Evolutionary conservation across 2,329 filamentous ascomycete genomes (phyloP).

Genomic region (Chaetothyriales sp.): DNA sequence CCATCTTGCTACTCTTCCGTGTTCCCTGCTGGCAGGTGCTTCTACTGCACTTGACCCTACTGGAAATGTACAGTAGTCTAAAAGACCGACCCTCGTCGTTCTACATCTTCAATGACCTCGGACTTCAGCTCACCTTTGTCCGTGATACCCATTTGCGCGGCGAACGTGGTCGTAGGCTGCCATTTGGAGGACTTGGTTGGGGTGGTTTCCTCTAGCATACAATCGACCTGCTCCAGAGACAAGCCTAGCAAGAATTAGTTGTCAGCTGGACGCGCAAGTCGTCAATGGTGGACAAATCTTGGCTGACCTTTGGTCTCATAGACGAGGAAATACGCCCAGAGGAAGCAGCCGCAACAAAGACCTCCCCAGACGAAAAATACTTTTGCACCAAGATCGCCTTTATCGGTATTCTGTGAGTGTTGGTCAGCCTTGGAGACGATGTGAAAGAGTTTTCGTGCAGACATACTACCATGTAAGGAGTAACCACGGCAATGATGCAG

Average conservation of each 20-base stretch:
- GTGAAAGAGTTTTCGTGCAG: no score
- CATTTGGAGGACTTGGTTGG: constrained; percentile 35
- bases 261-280: constrained; percentile 17
- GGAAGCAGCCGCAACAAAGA: constrained; percentile 15
- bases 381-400: constrained; percentile 29
- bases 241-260: no score
- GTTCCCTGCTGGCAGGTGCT: no score
- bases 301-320: constrained; percentile 24
- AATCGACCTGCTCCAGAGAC: background rate
- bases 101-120: constrained; percentile 18
- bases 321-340: constrained; percentile 20
- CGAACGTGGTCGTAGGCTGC: constrained; percentile 57
- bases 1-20: no score
- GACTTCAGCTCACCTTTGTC: constrained; percentile 21
- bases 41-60: constrained; percentile 49
- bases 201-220: no score
- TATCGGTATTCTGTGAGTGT: no score
- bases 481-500: constrained; percentile 21
- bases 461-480: constrained; percentile 18
- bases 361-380: constrained; percentile 72
- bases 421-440: no score
- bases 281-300: constrained; percentile 23
- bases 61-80: constrained; percentile 52
- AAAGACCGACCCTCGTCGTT: no score
- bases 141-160: constrained; percentile 39